Percentiles rank a stretch among this genome's conserved stretches.
Conservation (phyloP, 257 asterid genomes). For the Solanum verrucosum region DNA sequence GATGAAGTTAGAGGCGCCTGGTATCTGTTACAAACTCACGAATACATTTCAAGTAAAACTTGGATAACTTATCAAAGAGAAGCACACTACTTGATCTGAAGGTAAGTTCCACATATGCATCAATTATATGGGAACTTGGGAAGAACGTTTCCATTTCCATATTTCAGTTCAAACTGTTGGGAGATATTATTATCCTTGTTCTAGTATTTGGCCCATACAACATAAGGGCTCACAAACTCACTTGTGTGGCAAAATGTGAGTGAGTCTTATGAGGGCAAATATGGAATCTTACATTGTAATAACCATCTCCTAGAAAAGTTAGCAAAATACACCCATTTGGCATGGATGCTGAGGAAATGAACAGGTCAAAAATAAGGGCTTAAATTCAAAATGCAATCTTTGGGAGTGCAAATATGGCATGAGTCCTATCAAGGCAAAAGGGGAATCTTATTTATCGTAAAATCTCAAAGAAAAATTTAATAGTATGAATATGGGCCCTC, state of each 20-base stretch:
- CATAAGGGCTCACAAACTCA: neutral
- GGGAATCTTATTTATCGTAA: neutral
- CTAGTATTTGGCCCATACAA: neutral
- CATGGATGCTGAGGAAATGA: neutral
- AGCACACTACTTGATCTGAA: neutral
- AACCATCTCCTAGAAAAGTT: neutral
- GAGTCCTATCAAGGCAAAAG: neutral
- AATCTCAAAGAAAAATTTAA: neutral
- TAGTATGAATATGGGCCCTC: neutral
- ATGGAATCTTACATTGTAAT: neutral
- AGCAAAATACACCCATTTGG: neutral
- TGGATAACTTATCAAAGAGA: neutral
- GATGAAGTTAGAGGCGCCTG: neutral
- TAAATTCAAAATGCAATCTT: neutral
- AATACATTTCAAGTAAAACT: neutral
- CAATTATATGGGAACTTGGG: neutral
- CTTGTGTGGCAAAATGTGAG: neutral
- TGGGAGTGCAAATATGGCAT: neutral
- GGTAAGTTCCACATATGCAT: neutral
- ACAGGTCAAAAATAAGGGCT: neutral
- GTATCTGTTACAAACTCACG: neutral
- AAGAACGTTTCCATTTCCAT: neutral
- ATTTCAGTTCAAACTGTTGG: neutral
- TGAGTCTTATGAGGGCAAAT: neutral
- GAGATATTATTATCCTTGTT: neutral